Conservation (phyloP, 768 basidiomycete species). For the Agaricus blazei region DNA sequence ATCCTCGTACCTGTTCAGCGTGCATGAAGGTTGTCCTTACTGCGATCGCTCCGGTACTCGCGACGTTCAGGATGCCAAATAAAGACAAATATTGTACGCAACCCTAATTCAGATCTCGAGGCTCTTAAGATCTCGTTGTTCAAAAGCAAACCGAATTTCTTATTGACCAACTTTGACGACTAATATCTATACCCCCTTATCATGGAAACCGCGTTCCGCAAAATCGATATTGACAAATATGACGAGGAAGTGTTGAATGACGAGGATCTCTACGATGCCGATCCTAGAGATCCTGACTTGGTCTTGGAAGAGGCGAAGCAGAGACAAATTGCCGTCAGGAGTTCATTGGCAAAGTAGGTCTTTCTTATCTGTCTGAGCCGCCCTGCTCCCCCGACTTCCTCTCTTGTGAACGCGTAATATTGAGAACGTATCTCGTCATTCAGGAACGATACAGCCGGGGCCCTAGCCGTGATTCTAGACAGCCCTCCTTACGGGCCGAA, state of each 20-base stretch:
- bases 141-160: neutral
- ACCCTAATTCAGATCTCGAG: neutral
- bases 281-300: conserved; percentile 72
- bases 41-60: no score
- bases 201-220: conserved; percentile 67
- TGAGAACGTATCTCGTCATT: neutral
- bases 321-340: conserved; percentile 67
- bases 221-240: conserved; percentile 90
- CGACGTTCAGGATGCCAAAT: no score
- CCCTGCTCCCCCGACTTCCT: neutral
- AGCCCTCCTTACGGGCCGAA: conserved; percentile 85
- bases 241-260: conserved; percentile 90
- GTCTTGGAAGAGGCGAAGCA: conserved; percentile 74
- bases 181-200: no score
- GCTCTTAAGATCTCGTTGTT: neutral
- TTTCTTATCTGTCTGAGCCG: neutral
- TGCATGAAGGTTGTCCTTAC: no score
- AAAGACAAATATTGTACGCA: no score
- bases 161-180: no score
- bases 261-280: conserved; percentile 80
- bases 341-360: conserved; percentile 67
- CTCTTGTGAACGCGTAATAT: neutral
- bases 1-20: no score
- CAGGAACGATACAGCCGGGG: conserved; percentile 75
- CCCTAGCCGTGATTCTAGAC: conserved; percentile 66